A percentile compares a stretch with the other conserved stretches of the same genome.
Evolutionary conservation across 176 grass and related monocot genomes (phyloP).

Genomic region (Hordeum vulgare): MorexV3_pseudomolecules_assembly NC_058524.1:505189852-505190351

Average conservation of each 20-base stretch:
- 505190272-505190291: neutral
- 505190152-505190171: neutral
- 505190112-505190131: neutral
- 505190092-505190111: neutral
- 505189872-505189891: neutral
- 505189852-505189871: neutral
- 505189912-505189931: neutral
- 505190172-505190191: neutral
- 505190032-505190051: neutral
- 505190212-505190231: neutral
- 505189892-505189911: neutral
- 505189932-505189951: neutral
- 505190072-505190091: neutral
- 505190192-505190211: neutral
- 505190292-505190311: neutral
- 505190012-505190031: slow-evolving; percentile 1
- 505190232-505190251: neutral
- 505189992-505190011: neutral
- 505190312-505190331: neutral
- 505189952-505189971: neutral
- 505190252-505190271: neutral
- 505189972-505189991: neutral
- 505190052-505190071: neutral
- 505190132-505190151: neutral
- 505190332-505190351: neutral